phyloP scores from a whole-genome alignment of 2,329 filamentous ascomycete species.

The Sarocladiaceae sp. region DNA sequence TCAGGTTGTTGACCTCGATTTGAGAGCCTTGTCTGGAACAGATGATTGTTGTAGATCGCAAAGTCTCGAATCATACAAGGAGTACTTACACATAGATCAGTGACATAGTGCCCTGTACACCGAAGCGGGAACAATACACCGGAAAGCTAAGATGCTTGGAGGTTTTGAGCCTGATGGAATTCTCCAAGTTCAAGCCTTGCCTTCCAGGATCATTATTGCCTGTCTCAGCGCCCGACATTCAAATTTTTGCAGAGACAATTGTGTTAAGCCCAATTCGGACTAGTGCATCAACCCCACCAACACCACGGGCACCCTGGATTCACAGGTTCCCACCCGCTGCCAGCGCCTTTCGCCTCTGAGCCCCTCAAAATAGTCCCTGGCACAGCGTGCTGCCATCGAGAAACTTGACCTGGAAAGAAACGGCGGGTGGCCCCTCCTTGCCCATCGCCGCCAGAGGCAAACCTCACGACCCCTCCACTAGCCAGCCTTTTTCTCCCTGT shows the following conservation, averaged over 20 bases:
- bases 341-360: too few relatives aligned
- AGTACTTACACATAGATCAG: too few relatives aligned
- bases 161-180: too few relatives aligned
- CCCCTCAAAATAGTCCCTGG: too few relatives aligned
- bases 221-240: not conserved
- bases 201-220: too few relatives aligned
- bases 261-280: slow-evolving; percentile 3
- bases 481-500: not conserved
- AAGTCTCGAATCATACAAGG: not conserved
- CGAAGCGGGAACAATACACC: too few relatives aligned
- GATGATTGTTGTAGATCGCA: not conserved
- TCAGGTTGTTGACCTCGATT: not conserved
- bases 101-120: too few relatives aligned
- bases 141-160: too few relatives aligned
- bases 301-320: slow-evolving; percentile 13
- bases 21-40: not conserved
- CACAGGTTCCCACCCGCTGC: too few relatives aligned
- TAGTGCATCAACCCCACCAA: slow-evolving; percentile 18
- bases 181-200: too few relatives aligned
- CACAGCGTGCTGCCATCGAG: too few relatives aligned
- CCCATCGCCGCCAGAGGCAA: slow-evolving; percentile 5
- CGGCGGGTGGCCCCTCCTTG: slow-evolving; percentile 3
- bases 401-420: too few relatives aligned
- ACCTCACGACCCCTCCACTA: slow-evolving; percentile 6
- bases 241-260: not conserved